Base-by-base conservation (phyloP, 2,329 filamentous ascomycete species). In the Pseudogymnoascus verrucosus region DNA sequence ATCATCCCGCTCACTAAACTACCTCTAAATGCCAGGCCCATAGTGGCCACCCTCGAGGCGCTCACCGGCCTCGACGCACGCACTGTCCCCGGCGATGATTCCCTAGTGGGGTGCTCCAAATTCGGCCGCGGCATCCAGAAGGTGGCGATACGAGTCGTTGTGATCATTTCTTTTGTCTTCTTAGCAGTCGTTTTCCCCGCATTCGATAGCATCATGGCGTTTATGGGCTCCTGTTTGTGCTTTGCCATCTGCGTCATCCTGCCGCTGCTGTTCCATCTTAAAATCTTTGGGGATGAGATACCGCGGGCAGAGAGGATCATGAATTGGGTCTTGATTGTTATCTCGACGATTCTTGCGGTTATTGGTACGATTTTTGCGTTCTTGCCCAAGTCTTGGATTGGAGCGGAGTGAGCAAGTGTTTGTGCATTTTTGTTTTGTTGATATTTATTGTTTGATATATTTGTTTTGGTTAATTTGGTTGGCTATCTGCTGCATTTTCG, bases 1-100 rank as follows among this genome's bases (percentile, higher is more conserved):
- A 92, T 97, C 72, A 96, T 98, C 67, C 95, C 93, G 0, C 79
- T 99, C 61, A 97, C 93, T 37, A 99, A 99, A 76, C 87, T 97
- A n/a, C 92, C 93, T 0, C 80, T 97, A 37, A 96, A 93, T 73
- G 89, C 90, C 7, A 88, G 93, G 1, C 95, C 93, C 10, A 93
- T 98, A 69, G 84, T 96, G 67, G 88, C 88, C 34, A 97, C 92
- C 0, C 76, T 90, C 62, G 95, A 98, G 77, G 85, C 95, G 60
- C 78, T 96, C 64, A 82, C 86, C 65, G 91, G 92, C 54, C 81
- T 97, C 47, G 75, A 74, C 51, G 40, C 69, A 8, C 64, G 65
- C 11, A 61, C 71, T 68, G 19, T 86, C 5, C 76, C 82, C 14
- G 78, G 78, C 61, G 77, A 77, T n/a, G 74, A 79, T 0, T 70